Evolutionary conservation across 768 basidiomycete species (phyloP).

Genomic region (Kockovaella imperatae): DNA sequence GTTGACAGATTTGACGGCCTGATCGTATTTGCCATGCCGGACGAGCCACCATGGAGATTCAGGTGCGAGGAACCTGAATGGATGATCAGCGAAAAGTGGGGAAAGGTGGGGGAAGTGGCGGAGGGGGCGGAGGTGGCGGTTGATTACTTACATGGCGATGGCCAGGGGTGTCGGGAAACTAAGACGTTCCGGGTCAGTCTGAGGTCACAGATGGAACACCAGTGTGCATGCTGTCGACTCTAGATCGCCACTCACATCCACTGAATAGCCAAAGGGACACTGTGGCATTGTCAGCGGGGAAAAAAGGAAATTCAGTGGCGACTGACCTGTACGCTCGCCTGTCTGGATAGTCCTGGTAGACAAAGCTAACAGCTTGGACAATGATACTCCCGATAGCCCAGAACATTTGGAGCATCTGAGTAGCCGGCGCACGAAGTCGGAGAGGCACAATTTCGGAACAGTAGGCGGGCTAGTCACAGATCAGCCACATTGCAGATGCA

Average conservation of each 20-base stretch:
- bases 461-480: constrained; percentile 36
- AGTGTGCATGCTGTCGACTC: too few relatives aligned
- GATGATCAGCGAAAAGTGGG: too few relatives aligned
- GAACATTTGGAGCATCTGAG: constrained; percentile 40
- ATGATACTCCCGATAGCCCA: constrained; percentile 43
- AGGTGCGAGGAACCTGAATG: constrained; percentile 37
- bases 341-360: constrained; percentile 14
- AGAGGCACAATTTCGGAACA: constrained; percentile 41
- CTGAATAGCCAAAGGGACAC: constrained; percentile 34
- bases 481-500: background rate
- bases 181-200: too few relatives aligned
- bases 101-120: too few relatives aligned
- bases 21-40: constrained; percentile 28
- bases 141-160: too few relatives aligned
- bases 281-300: constrained; percentile 1
- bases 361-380: constrained; percentile 36
- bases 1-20: constrained; percentile 24
- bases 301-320: too few relatives aligned
- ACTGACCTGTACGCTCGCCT: constrained; percentile 27
- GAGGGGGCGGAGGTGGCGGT: too few relatives aligned
- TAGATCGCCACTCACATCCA: too few relatives aligned
- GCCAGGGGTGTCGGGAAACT: constrained; percentile 38
- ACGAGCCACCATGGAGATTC: constrained; percentile 43
- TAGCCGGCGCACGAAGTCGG: constrained; percentile 33
- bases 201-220: too few relatives aligned